Base-by-base conservation (phyloP, 345 rosid genomes). In the Turritis glabra region DNA sequence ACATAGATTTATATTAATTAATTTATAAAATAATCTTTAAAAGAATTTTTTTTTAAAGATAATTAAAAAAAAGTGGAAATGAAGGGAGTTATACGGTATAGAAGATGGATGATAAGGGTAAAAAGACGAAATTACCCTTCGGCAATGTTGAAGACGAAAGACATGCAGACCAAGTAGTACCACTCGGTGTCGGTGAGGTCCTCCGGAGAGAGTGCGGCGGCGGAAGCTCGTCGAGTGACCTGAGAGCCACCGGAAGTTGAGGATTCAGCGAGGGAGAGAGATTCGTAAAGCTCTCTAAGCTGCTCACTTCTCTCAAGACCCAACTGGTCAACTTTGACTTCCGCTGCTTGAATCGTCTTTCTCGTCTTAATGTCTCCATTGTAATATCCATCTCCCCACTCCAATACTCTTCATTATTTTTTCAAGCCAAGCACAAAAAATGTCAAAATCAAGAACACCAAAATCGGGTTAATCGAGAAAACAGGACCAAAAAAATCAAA, bases 131-230 rank as follows among this genome's bases (percentile, higher is more conserved):
- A 32, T 87, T 87, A 95, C 99, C 97, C 93, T 84, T 95, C 89
- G 68, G 88, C 94, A 57, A 79, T 80, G 81, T 85, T 80, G 88
- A 95, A 95, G 29, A 81, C 74, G 76, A 92, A 95, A 46, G 99
- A 92, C 99, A 95, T 92, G 83, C 97, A 95, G 54, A 95, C 96
- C 86, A 95, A 80, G 81, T 86, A 95, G 72, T 92, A 95, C 99
- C 99, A 95, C 78, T 95, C 99, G 0, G 97, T 80, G 83, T 92
- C 94, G 35, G 97, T 80, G 48, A 95, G 98, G 79, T 95, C 99
- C 68, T 90, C 99, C 7, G 97, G 98, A 7, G 98, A 95, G 27
- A 95, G 85, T 22, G 98, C 87, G 19, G 85, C 87, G 17, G 96
- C 87, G 30, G 91, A 89, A 73, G 91, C 85, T 80, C 85, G 85